Evolutionary conservation across 192 early-diverging fungal species (phyloP), one percentile per base, ranked within the genome.

Genomic region (Podila minutissima): DNA sequence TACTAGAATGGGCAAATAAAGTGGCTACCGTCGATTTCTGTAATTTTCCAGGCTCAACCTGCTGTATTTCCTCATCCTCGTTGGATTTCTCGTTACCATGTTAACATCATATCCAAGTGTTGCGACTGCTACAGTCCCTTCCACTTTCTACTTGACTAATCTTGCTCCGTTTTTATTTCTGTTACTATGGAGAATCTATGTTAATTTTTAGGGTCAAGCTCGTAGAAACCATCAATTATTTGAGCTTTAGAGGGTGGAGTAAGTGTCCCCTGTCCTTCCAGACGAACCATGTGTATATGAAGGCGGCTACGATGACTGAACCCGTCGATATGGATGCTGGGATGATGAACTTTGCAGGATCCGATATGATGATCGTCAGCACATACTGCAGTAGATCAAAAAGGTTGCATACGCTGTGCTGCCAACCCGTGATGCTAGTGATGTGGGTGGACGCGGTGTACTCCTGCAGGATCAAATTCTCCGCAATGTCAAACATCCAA

Each of bases 401-500:
- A 4, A 73, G 9, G 28, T 83, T 83, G 35, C 82, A 77, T 9
- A 77, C 8, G 13, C 70, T 67, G 15, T 72, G 74, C 33, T 83
- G 74, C 62, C 69, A 83, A 3, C 82, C 74, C 0, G 46, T 51
- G 13, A 83, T 77, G 13, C 69, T 55, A 2, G 74, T 76, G 58
- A 71, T 61, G 13, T 77, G 57, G 10, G 5, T 59, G 10, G 60
- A 15, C 7, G 60, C n/a, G 0, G 70, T 67, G 28, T 65, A 64
- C 10, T 83, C 74, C 13, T 83, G 82, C 3, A 77, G 26, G n/a
- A 83, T 69, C 22, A 73, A 37, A 0, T 38, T 70, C 29, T 77
- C 74, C 4, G 82, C 62, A 58, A 77, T 53, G 24, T 77, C 74
- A 64, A 83, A 83, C 26, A 69, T 49, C 74, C 74, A 83, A 0